Percentiles rank a stretch among this genome's conserved stretches.
phyloP scores from a whole-genome alignment of 2,329 filamentous ascomycete species.

The Aphanoascus verrucosus region DNA sequence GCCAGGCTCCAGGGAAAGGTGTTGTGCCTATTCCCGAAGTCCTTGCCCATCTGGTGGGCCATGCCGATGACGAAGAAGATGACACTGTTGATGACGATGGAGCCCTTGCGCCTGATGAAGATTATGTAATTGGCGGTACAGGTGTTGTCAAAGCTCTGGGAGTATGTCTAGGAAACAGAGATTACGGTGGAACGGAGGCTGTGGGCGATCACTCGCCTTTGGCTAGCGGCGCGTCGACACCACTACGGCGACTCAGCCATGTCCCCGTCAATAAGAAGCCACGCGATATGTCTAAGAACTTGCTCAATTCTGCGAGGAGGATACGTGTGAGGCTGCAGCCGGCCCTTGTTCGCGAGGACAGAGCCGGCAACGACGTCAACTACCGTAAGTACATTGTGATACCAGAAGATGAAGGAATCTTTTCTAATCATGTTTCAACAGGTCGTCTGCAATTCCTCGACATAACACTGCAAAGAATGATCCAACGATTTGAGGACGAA shows the following conservation, averaged over 20 bases:
- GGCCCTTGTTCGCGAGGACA: constrained; percentile 64
- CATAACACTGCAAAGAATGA: constrained; percentile 77
- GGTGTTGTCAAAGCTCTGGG: constrained; percentile 89
- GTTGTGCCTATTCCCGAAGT: constrained; percentile 65
- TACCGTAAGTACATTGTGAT: constrained; percentile 52
- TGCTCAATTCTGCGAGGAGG: constrained; percentile 78
- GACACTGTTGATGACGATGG: constrained; percentile 46
- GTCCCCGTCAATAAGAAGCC: constrained; percentile 52
- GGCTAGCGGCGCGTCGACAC: constrained; percentile 45
- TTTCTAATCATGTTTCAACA: constrained; percentile 29
- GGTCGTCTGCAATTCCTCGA: constrained; percentile 77
- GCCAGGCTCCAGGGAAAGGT: constrained; percentile 37
- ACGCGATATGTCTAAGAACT: constrained; percentile 85
- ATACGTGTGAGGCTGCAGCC: constrained; percentile 75
- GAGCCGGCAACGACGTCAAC: constrained; percentile 59
- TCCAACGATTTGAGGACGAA: constrained; percentile 90
- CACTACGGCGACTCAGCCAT: constrained; percentile 42
- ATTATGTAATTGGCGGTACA: constrained; percentile 92
- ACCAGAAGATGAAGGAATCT: neutral
- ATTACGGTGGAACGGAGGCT: constrained; percentile 33
- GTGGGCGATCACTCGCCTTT: constrained; percentile 32
- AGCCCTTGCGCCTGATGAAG: constrained; percentile 68
- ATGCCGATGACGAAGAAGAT: constrained; percentile 42
- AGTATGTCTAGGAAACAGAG: constrained; percentile 76
- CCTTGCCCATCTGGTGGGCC: constrained; percentile 74